A percentile compares a stretch with the other conserved stretches of the same genome.
These are phyloP conservation scores for Penicillium canescens DNA, from an alignment of 495 filamentous ascomycete genomes.

Conservation along the genomic window DNA sequence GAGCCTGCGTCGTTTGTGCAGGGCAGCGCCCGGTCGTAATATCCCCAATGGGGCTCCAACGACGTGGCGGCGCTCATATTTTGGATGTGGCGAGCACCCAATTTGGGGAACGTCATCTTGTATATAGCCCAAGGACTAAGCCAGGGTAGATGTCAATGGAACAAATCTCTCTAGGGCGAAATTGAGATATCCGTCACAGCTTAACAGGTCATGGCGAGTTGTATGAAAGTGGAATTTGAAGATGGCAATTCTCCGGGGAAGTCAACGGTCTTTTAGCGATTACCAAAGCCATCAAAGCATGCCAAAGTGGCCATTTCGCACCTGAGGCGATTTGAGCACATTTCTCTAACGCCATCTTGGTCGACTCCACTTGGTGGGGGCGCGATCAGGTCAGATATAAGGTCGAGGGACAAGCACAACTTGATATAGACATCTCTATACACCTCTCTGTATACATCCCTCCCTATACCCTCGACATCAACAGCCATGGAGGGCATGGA, in stretches of 20 bases:
- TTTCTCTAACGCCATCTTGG: slow-evolving; percentile 9
- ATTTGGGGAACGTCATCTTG: slow-evolving; percentile 11
- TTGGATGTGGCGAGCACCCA: slow-evolving; percentile 36
- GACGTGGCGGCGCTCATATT: slow-evolving; percentile 33
- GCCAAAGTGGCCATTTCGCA: not conserved
- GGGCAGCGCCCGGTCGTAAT: slow-evolving; percentile 54
- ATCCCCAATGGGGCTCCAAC: slow-evolving; percentile 62
- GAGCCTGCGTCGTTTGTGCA: slow-evolving; percentile 60
- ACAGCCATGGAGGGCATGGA: slow-evolving; percentile 19
- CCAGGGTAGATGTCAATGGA: too few relatives aligned
- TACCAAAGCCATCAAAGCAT: not conserved
- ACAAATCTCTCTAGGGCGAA: not conserved
- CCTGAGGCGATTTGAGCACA: slow-evolving; percentile 24
- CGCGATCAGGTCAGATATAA: not conserved
- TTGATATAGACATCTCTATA: too few relatives aligned
- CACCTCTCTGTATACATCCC: too few relatives aligned
- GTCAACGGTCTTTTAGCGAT: not conserved
- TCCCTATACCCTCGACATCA: not conserved
- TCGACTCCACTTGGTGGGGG: slow-evolving; percentile 14
- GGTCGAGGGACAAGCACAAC: not conserved
- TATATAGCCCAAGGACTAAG: not conserved
- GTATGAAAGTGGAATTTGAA: not conserved
- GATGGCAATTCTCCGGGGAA: not conserved
- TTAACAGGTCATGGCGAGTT: not conserved
- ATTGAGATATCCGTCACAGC: too few relatives aligned